These are phyloP conservation scores for Hippophae gyantsensis DNA, from an alignment of 306 rosid species.

Conservation along the genomic window DNA sequence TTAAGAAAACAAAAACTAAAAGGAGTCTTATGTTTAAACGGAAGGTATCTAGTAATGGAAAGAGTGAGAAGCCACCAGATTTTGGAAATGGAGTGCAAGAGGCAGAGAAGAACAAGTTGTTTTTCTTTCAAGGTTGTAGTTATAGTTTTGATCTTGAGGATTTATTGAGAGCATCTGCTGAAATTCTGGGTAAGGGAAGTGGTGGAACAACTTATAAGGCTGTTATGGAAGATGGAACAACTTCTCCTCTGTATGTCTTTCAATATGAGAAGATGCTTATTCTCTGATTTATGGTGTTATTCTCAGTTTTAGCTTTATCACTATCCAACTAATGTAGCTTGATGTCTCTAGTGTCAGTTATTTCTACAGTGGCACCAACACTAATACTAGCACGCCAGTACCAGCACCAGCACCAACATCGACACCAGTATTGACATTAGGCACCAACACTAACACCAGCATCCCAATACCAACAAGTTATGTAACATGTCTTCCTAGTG, in stretches of 20 bases:
- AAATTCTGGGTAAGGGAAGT: constrained; percentile 82
- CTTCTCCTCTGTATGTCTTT: neutral
- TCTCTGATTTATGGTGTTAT: too few species aligned
- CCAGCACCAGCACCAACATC: too few species aligned
- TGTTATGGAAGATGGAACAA: constrained; percentile 72
- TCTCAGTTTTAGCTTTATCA: too few species aligned
- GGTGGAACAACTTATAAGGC: constrained; percentile 83
- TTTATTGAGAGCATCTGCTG: constrained; percentile 27
- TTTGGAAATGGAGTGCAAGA: constrained; percentile 80
- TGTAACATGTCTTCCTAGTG: too few species aligned
- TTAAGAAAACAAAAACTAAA: constrained; percentile 29
- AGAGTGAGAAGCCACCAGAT: constrained; percentile 48
- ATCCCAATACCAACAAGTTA: too few species aligned
- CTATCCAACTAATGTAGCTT: too few species aligned
- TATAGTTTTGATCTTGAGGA: constrained; percentile 56
- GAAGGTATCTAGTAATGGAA: constrained; percentile 48
- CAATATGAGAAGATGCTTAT: too few species aligned
- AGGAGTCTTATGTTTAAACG: constrained; percentile 38
- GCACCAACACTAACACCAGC: too few species aligned
- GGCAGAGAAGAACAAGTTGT: constrained; percentile 69
- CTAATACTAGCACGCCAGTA: too few species aligned
- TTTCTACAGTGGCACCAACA: too few species aligned
- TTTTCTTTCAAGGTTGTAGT: constrained; percentile 61
- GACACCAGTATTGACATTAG: too few species aligned
- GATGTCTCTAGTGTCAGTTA: too few species aligned